A percentile compares a stretch with the other conserved stretches of the same genome.
Conservation (phyloP, 495 filamentous ascomycete genomes). For the Aspergillus nanangensis region DNA sequence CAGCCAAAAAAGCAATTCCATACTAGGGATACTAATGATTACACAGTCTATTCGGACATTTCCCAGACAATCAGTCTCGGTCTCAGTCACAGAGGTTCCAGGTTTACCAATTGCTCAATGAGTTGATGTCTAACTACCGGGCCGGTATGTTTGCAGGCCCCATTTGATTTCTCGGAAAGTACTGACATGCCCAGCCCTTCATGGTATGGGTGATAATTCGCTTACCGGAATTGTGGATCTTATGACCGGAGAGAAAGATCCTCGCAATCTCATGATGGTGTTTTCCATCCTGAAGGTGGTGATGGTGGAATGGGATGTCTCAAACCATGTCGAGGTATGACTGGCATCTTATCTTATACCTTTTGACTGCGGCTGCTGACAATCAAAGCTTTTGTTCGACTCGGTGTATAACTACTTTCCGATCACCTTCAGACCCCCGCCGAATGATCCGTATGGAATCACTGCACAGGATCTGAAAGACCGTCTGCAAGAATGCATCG, state of each 20-base stretch:
- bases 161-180: not conserved
- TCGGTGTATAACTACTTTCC: constrained; percentile 77
- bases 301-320: constrained; percentile 70
- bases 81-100: constrained; percentile 59
- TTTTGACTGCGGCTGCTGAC: constrained; percentile 19
- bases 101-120: constrained; percentile 60
- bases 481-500: constrained; percentile 65
- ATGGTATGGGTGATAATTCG: constrained; percentile 54
- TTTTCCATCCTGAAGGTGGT: constrained; percentile 70
- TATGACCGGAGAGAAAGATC: constrained; percentile 73
- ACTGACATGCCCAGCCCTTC: constrained; percentile 37
- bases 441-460: constrained; percentile 71
- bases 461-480: constrained; percentile 69
- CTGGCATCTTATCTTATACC: no score
- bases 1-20: not conserved
- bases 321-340: constrained; percentile 54
- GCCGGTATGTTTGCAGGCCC: constrained; percentile 44
- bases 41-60: constrained; percentile 44
- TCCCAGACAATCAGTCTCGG: constrained; percentile 57
- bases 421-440: constrained; percentile 71
- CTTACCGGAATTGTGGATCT: constrained; percentile 61
- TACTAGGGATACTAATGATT: constrained; percentile 9
- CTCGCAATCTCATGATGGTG: constrained; percentile 72
- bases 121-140: constrained; percentile 61
- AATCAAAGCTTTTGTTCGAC: constrained; percentile 57